phyloP scores from a whole-genome alignment of 2,329 filamentous ascomycete genomes.

The Rhynchosporium secalis region DNA sequence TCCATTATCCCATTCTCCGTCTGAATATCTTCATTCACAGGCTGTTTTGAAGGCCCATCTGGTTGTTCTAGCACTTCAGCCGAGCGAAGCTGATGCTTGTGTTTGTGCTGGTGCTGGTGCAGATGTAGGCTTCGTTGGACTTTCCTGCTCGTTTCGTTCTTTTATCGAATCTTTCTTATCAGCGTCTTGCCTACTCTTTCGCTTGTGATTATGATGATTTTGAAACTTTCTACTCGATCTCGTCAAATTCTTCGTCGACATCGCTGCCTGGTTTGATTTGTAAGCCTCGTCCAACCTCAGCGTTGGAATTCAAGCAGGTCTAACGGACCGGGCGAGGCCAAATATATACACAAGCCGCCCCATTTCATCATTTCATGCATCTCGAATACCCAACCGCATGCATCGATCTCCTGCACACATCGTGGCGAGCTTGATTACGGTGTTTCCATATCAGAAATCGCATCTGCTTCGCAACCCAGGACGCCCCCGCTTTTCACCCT shows the following conservation, averaged over 20 bases:
- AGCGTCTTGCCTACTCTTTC: background rate
- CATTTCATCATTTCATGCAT: background rate
- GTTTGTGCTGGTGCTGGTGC: background rate
- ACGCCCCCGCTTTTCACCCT: background rate
- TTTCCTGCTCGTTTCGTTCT: background rate
- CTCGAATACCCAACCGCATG: background rate
- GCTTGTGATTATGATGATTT: background rate
- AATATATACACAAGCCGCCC: background rate
- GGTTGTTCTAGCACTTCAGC: background rate
- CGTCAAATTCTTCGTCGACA: slow-evolving; percentile 6
- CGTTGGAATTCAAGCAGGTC: background rate
- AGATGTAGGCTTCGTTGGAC: background rate
- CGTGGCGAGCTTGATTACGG: background rate
- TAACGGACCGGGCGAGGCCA: background rate
- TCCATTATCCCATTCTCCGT: background rate
- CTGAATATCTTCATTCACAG: background rate
- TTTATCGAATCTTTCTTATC: background rate
- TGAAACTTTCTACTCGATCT: background rate
- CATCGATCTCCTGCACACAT: slow-evolving; percentile 3
- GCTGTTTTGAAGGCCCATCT: background rate
- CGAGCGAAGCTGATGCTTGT: background rate
- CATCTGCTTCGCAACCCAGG: background rate
- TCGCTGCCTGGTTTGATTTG: background rate
- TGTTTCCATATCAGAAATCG: background rate
- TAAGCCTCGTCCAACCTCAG: background rate